These are phyloP conservation scores for Meripilus lineatus DNA, from an alignment of 1,284 basidiomycete species.

Conservation along the genomic window DNA sequence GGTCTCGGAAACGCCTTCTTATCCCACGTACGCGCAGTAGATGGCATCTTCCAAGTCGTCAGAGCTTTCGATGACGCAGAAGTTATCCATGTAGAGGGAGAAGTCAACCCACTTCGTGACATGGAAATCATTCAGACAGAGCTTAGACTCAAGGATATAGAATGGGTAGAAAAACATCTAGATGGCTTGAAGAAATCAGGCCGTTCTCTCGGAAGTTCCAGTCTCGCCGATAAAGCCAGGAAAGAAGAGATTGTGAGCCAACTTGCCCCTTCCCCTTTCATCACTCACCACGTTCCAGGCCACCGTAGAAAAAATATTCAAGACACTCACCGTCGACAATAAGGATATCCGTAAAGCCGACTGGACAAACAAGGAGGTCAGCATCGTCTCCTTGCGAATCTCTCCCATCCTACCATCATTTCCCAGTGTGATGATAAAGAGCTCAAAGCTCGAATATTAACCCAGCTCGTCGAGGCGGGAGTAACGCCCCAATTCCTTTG, in stretches of 20 bases:
- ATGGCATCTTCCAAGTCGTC: constrained; percentile 99
- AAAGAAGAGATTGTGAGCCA: constrained; percentile 89
- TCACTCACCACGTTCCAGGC: constrained; percentile 42
- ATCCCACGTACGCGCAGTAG: constrained; percentile 96
- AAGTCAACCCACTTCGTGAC: constrained; percentile 93
- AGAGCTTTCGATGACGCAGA: constrained; percentile 99
- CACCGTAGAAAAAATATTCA: constrained; percentile 81
- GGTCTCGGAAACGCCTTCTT: constrained; percentile 98
- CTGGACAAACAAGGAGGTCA: constrained; percentile 98
- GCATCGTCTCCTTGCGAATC: background rate
- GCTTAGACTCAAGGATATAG: constrained; percentile 94
- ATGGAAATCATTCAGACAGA: constrained; percentile 98
- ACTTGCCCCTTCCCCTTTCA: constrained; percentile 2
- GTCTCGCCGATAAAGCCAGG: constrained; percentile 91
- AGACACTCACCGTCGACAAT: constrained; percentile 75
- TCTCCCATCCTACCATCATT: constrained; percentile 1
- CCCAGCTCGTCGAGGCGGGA: constrained; percentile 51
- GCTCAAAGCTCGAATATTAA: constrained; percentile 54
- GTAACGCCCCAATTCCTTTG: constrained; percentile 57
- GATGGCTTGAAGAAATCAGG: constrained; percentile 75
- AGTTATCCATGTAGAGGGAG: constrained; percentile 98
- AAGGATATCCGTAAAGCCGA: constrained; percentile 93
- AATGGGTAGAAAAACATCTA: constrained; percentile 94
- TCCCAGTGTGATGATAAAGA: constrained; percentile 56
- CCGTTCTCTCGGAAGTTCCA: constrained; percentile 69